These are phyloP conservation scores for Pinus taeda DNA, from an alignment of 75 land plant genomes.

Conservation along the genomic window DNA sequence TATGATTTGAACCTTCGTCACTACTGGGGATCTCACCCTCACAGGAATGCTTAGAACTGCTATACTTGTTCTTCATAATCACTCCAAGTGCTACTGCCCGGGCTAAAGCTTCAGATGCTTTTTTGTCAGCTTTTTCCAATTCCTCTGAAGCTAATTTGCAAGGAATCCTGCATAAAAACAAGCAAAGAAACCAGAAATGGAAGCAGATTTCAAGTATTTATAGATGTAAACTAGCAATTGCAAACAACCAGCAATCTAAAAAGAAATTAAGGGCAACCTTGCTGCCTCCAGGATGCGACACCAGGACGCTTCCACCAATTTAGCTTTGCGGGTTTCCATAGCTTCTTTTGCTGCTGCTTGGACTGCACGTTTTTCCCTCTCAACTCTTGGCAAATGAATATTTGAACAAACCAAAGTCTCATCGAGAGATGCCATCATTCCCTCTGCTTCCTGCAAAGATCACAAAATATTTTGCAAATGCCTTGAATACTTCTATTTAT, in stretches of 20 bases:
- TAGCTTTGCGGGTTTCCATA: slow-evolving; percentile 29
- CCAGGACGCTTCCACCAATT: slow-evolving; percentile 45
- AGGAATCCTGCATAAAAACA: slow-evolving; percentile 26
- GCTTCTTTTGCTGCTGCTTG: slow-evolving; percentile 30
- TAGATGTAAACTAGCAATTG: neutral
- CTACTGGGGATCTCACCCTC: neutral
- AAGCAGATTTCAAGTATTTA: neutral
- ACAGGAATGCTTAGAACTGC: neutral
- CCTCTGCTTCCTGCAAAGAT: slow-evolving; percentile 27
- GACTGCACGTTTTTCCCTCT: slow-evolving; percentile 40
- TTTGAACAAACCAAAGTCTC: slow-evolving; percentile 22
- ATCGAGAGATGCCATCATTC: slow-evolving; percentile 21
- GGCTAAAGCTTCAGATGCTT: slow-evolving; percentile 26
- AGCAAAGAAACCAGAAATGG: neutral
- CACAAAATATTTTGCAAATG: neutral
- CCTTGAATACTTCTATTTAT: neutral
- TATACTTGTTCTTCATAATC: slow-evolving; percentile 14
- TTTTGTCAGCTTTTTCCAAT: slow-evolving; percentile 36
- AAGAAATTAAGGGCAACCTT: slow-evolving; percentile 16
- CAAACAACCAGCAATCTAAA: neutral
- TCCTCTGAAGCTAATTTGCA: slow-evolving; percentile 23
- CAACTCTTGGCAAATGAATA: slow-evolving; percentile 22
- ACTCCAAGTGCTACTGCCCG: slow-evolving; percentile 30
- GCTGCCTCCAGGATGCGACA: slow-evolving; percentile 43
- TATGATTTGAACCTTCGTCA: slow-evolving; percentile 8